Base-by-base conservation (phyloP, 495 filamentous ascomycete genomes). In the Talaromyces liani region DNA sequence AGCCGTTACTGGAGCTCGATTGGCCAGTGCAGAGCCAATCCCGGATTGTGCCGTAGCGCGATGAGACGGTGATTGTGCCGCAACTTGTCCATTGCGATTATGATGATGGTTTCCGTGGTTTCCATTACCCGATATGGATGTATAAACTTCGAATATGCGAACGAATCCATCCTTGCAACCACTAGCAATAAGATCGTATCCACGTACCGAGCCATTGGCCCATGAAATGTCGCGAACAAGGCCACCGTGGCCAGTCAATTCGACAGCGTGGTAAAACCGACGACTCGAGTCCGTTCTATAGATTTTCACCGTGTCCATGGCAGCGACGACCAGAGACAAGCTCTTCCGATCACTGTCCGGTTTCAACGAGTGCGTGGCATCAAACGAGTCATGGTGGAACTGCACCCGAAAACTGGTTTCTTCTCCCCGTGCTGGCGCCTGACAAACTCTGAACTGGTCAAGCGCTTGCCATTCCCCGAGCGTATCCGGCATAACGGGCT, bases 211-310 rank as follows among this genome's bases (percentile, higher is more conserved):
- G 16, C 91, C 91, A 59, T 89, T 89, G 7, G 94, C 92, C 94
- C 94, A 99, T 7, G 91, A 87, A 4, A 97, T 87, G 69, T 96
- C 93, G 60, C 93, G 81, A n/a, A 99, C 89, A 47, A 98, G 77
- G 0, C 86, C 85, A 2, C 81, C 75, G 67, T 96, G 89, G 0
- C 84, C 85, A 16, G 68, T 74, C 27, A 98, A 77, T 68, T 91
- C 89, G 29, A 89, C 85, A 6, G 91, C 91, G 10, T 88, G 81
- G 66, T 93, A 94, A 69, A 98, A 92, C 8, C 74, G 77, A 8
- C 84, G 80, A 29, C 79, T 82, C 20, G 85, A 79, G 66, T 90
- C 87, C 1, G 88, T 91, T 61, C 94, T 84, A 69, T 89, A 97
- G 16, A 98, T 80, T 64, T 87, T 87, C 20, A 93, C 91, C 1